Evolutionary conservation across 768 basidiomycete genomes (phyloP), one percentile per base, ranked within the genome.

Genomic region (Podaxis sp.): DNA sequence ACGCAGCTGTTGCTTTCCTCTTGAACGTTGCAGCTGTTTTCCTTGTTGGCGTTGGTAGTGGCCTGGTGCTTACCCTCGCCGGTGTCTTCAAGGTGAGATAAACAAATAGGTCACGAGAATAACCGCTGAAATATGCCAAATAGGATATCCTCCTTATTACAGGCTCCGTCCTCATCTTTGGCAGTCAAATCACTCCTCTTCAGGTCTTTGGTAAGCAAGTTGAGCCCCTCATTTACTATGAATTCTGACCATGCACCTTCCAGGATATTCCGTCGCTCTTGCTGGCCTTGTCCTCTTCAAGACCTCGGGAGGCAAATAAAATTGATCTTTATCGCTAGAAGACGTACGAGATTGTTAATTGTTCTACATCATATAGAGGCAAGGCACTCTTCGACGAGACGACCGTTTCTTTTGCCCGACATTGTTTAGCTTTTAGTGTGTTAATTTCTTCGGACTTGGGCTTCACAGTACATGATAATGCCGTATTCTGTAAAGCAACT

Each of bases 11-110:
- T 36, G 96, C 96, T 0, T 96, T 99, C 79, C 79, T 88, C 40
- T 81, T 97, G 65, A 97, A 98, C 71, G 82, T 97, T 44, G 93
- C 96, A 1, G 95, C 96, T 9, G 96, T 98, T 19, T 98, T 96
- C 80, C 81, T 98, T 69, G 94, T 97, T 38, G 85, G 94, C 48
- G 91, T 87, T 0, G 95, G 89, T 15, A 91, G 89, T 54, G 94
- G 95, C 1, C 80, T 98, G 63, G 86, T 97, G 19, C 79, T 98
- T 66, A 98, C 96, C 2, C 83, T 99, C 3, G 95, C 96, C 2
- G 96, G 96, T 15, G 95, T 98, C 26, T 89, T 95, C 77, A 96
- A 96, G 84, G 89, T 90, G 69, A 46, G 79, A 72, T 57, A 19
- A n/a, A 22, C 52, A 52, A 13, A 28, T 42, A n/a, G 49, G 38